Percentiles rank a stretch among this genome's conserved stretches.
Evolutionary conservation across 345 rosid species (phyloP).

Genomic region (Alliaria petiolata): DNA sequence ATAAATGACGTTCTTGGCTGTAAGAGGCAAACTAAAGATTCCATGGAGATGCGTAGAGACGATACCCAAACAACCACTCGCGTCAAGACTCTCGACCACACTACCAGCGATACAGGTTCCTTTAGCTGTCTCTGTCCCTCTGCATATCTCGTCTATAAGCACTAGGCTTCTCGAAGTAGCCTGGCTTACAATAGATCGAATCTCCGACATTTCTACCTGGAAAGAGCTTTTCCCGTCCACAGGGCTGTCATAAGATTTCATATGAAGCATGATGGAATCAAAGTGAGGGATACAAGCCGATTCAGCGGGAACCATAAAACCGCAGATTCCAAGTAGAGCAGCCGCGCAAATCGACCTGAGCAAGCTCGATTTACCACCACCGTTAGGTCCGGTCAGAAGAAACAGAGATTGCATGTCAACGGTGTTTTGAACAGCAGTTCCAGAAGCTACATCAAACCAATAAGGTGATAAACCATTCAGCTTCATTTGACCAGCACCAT

Average conservation of each 20-base stretch:
- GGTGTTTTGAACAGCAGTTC: conserved; percentile 76
- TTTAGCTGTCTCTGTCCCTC: conserved; percentile 96
- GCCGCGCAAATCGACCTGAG: conserved; percentile 94
- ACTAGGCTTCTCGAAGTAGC: conserved; percentile 86
- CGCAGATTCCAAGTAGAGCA: conserved; percentile 87
- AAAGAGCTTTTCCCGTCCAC: conserved; percentile 97
- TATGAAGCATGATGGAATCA: conserved; percentile 94
- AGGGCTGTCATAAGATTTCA: conserved; percentile 98
- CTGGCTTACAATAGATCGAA: conserved; percentile 67
- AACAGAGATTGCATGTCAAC: conserved; percentile 81
- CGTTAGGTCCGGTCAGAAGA: conserved; percentile 95
- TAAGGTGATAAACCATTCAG: conserved; percentile 78
- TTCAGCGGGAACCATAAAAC: conserved; percentile 93
- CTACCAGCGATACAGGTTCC: conserved; percentile 99
- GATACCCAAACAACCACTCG: conserved; percentile 83
- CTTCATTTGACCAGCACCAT: conserved; percentile 49
- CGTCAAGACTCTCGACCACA: conserved; percentile 72
- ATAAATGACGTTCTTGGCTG: conserved; percentile 44
- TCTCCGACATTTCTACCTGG: conserved; percentile 98
- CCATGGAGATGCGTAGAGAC: conserved; percentile 96
- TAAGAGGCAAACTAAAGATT: conserved; percentile 66
- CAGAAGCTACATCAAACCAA: conserved; percentile 88
- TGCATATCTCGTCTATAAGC: conserved; percentile 90
- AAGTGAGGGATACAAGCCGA: conserved; percentile 82
- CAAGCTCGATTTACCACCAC: conserved; percentile 99